phyloP scores from a whole-genome alignment of 164 flowering plant species.

The Umbilicus rupestris region DNA sequence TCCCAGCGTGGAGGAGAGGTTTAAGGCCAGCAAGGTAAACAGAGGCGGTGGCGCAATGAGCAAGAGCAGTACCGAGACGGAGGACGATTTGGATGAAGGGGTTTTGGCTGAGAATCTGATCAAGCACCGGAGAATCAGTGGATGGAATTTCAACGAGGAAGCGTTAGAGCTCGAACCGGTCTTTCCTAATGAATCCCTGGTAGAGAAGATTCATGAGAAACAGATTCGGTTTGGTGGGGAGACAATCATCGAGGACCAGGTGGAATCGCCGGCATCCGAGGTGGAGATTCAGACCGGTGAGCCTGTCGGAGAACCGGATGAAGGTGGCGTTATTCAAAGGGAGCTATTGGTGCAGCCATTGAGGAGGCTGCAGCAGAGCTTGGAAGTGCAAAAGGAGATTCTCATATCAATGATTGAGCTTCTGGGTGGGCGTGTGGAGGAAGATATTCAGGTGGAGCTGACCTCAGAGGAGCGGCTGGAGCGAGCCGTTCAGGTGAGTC shows the following conservation, averaged over 20 bases:
- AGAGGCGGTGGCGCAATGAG: background rate
- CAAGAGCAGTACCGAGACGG: constrained; percentile 11
- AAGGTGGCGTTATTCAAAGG: background rate
- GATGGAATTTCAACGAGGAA: constrained; percentile 77
- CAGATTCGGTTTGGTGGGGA: background rate
- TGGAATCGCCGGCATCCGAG: too few relatives aligned
- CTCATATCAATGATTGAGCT: constrained; percentile 25
- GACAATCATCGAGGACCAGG: background rate
- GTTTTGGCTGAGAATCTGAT: background rate
- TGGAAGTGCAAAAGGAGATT: constrained; percentile 33
- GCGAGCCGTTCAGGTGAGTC: constrained; percentile 3
- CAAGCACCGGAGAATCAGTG: constrained; percentile 69
- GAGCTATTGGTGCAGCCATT: constrained; percentile 22
- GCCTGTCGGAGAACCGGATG: background rate
- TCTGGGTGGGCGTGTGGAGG: constrained; percentile 15
- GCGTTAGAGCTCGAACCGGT: constrained; percentile 54
- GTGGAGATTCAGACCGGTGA: background rate
- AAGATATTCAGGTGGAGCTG: constrained; percentile 10
- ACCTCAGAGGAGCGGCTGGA: constrained; percentile 30
- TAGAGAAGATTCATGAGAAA: constrained; percentile 9
- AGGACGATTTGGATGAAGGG: constrained; percentile 26
- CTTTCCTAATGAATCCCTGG: constrained; percentile 25
- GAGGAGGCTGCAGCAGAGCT: constrained; percentile 29
- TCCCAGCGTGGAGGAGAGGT: constrained; percentile 61
- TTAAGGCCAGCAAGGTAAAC: constrained; percentile 15